A percentile compares a stretch with the other conserved stretches of the same genome.
Conservation (phyloP, 1,284 basidiomycete genomes). For the Austropuccinia psidii region DNA sequence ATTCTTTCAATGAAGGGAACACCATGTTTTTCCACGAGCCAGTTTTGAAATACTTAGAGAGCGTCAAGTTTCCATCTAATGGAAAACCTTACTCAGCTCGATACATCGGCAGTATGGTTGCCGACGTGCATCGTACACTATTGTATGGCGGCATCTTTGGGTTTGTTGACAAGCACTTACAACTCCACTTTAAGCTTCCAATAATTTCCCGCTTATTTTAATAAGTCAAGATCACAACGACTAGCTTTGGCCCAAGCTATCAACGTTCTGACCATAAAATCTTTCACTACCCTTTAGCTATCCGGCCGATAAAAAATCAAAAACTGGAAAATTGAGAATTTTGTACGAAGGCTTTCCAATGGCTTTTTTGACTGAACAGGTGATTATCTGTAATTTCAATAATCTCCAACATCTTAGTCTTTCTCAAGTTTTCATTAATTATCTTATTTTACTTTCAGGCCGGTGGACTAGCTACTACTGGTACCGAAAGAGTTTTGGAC, state of each 20-base stretch:
- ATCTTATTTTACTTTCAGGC: constrained; percentile 55
- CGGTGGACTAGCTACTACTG: constrained; percentile 91
- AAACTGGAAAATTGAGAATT: constrained; percentile 86
- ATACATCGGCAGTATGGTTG: constrained; percentile 99
- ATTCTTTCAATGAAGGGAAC: constrained; percentile 99
- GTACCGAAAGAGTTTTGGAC: constrained; percentile 82
- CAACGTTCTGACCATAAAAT: no score
- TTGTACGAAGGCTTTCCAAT: constrained; percentile 99
- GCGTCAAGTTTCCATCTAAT: constrained; percentile 65
- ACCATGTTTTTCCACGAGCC: constrained; percentile 85
- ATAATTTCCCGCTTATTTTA: not conserved
- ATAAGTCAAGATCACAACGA: no score
- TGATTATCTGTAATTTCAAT: constrained; percentile 47
- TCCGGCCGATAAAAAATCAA: constrained; percentile 95
- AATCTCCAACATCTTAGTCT: not conserved
- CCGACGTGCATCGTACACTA: constrained; percentile 90
- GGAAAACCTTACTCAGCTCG: constrained; percentile 53
- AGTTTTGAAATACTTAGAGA: constrained; percentile 78
- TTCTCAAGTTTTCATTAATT: constrained; percentile 27
- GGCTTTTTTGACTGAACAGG: constrained; percentile 92
- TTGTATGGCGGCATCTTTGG: constrained; percentile 98
- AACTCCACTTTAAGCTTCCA: not conserved
- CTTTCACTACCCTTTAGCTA: no score
- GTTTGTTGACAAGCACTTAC: not conserved
- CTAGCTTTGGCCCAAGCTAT: no score